Base-by-base conservation (phyloP, 2,329 filamentous ascomycete genomes). In the Keithomyces neogunnii region DNA sequence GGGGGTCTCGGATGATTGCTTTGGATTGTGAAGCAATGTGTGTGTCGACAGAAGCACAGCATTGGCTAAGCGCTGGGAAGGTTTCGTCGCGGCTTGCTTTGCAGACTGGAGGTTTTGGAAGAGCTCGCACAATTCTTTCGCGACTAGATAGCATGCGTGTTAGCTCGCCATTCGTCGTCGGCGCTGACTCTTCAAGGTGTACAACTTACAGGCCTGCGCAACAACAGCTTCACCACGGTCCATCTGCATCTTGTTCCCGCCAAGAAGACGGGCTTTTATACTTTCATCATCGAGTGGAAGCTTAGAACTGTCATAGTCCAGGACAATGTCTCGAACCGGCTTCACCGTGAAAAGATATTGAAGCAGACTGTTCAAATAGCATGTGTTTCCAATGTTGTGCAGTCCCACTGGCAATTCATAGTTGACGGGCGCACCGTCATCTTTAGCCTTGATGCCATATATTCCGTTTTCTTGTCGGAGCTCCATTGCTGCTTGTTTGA, bases 341-440 rank as follows among this genome's bases (percentile, higher is more conserved):
- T 84, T 85, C 51, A 97, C 81, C 0, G 91, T 95, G 65, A 95
- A 96, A 58, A 96, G 86, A 64, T 95, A 97, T 61, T 99, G 93
- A 8, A 99, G 75, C 47, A 99, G 79, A 69, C 92, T 97, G 73
- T 99, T 99, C 50, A 99, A 77, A 62, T 99, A 99, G 66, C 93
- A 99, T 0, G 95, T 99, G 62, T 99, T 99, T 53, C 93, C 91
- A 52, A 97, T 95, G 60, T 97, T 99, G 56, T 84, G 80, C 5
- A 97, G 77, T 0, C 93, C 93, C 28, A 95, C 88, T 0, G 93
- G 93, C 66, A 88, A 83, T 32, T 80, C 73, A 45, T 69, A 60
- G 51, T 73, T 62, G 11, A 63, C 62, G 3, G 60, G 49, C 40
- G 43, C 44, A n/a, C 31, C 40, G 5, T 49, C 49, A 31, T 48